A percentile compares a stretch with the other conserved stretches of the same genome.
Conservation (phyloP, 371 early-diverging fungal genomes). For the Rhizopus arrhizus region DNA sequence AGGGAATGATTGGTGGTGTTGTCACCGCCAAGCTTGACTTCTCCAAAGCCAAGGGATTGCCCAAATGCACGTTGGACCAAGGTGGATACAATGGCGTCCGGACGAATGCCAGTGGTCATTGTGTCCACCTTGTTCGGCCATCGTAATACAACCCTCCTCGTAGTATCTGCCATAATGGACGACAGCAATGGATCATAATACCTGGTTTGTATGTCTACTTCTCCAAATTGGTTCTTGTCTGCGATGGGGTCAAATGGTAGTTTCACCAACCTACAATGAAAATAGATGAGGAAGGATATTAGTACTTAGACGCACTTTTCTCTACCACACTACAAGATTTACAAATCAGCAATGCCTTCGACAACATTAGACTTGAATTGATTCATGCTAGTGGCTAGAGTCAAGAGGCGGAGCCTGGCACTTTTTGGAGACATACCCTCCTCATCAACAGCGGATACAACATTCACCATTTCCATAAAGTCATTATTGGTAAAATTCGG, state of each 20-base stretch:
- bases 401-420: too few species aligned
- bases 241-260: slow-evolving; percentile 6
- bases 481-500: too few species aligned
- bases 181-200: not conserved
- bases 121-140: not conserved
- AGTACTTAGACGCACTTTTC: too few species aligned
- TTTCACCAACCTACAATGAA: slow-evolving; percentile 9
- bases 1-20: slow-evolving; percentile 35
- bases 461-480: too few species aligned
- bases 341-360: too few species aligned
- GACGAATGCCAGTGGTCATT: slow-evolving; percentile 23
- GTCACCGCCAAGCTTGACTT: slow-evolving; percentile 35
- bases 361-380: too few species aligned
- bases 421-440: too few species aligned
- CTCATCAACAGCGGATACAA: too few species aligned
- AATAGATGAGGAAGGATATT: too few species aligned
- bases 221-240: slow-evolving; percentile 9
- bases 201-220: slow-evolving; percentile 6
- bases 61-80: slow-evolving; percentile 36
- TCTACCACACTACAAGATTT: too few species aligned
- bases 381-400: too few species aligned
- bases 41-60: slow-evolving; percentile 32
- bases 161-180: not conserved
- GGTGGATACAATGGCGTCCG: slow-evolving; percentile 32
- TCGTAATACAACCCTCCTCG: not conserved